Percentiles rank a stretch among this genome's conserved stretches.
Conservation (phyloP, 1,139 yeast species). For the Arxiozyma bovina region DNA sequence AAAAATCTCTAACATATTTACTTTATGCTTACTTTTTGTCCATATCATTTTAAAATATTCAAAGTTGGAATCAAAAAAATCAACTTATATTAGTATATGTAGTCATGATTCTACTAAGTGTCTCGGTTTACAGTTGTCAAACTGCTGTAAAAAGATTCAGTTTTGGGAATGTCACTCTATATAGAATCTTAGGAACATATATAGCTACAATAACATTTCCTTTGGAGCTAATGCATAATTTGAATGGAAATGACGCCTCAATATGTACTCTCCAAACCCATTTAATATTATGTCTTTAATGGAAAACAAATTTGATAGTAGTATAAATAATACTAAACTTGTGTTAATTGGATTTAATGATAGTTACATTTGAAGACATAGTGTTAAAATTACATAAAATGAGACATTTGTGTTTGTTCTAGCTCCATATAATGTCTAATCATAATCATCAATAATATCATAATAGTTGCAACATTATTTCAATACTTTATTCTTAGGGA, state of each 20-base stretch:
- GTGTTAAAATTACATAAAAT: conserved; percentile 79
- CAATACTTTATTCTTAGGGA: conserved; percentile 56
- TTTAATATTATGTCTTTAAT: conserved; percentile 72
- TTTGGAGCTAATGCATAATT: conserved; percentile 44
- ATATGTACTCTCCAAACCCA: conserved; percentile 89
- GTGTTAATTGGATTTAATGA: conserved; percentile 59
- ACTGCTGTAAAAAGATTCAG: conserved; percentile 47
- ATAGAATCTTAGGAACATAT: conserved; percentile 53
- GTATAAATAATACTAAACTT: conserved; percentile 83
- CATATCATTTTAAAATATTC: neutral
- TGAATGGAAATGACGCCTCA: conserved; percentile 65
- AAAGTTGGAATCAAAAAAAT: neutral
- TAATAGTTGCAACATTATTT: conserved; percentile 79
- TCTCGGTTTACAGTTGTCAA: too few species aligned
- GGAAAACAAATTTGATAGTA: conserved; percentile 82
- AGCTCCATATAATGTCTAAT: conserved; percentile 60
- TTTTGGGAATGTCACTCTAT: conserved; percentile 76
- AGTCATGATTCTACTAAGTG: conserved; percentile 7
- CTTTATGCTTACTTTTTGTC: too few species aligned
- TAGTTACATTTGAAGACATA: conserved; percentile 63
- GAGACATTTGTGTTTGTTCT: conserved; percentile 96
- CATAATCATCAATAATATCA: conserved; percentile 53
- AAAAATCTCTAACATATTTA: neutral
- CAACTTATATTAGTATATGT: neutral
- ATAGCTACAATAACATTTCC: conserved; percentile 48